Conservation (phyloP, 805 yeast genomes). For the Candida peoriensis region DNA sequence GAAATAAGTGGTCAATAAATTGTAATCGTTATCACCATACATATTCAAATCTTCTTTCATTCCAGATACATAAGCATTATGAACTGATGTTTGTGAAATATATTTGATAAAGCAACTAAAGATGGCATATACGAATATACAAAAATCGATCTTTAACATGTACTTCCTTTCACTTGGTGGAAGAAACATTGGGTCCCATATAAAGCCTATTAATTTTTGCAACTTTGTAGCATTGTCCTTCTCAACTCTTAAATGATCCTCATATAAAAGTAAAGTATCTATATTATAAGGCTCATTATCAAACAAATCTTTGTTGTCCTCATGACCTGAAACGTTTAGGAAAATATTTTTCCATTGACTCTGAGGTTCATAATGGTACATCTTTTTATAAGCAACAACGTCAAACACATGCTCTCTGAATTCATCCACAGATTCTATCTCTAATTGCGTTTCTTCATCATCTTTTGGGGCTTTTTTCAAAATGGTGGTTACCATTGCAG, state of each 20-base stretch:
- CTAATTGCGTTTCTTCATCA: no score
- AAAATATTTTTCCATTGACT: slow-evolving; percentile 27
- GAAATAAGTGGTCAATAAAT: slow-evolving; percentile 3
- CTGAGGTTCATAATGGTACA: slow-evolving; percentile 24
- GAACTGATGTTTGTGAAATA: slow-evolving; percentile 51
- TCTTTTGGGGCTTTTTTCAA: no score
- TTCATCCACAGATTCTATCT: no score
- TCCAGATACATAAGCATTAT: slow-evolving; percentile 63
- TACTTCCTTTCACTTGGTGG: slow-evolving; percentile 3
- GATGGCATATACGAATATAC: slow-evolving; percentile 9
- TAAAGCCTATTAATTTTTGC: neutral
- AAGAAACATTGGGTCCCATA: slow-evolving; percentile 1
- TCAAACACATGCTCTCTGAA: no score
- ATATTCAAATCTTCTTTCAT: slow-evolving; percentile 51
- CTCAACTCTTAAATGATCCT: neutral
- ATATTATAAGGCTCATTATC: slow-evolving; percentile 2
- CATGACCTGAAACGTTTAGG: slow-evolving; percentile 1
- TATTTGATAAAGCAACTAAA: slow-evolving; percentile 36
- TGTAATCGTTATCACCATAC: slow-evolving; percentile 51
- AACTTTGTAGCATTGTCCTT: neutral
- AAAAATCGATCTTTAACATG: slow-evolving; percentile 7
- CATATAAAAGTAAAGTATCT: neutral
- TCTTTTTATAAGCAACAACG: neutral
- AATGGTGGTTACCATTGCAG: no score
- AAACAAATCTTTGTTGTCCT: neutral